Evolutionary conservation across 2,329 filamentous ascomycete species (phyloP).

Genomic region (Boeremia exigua): DNA sequence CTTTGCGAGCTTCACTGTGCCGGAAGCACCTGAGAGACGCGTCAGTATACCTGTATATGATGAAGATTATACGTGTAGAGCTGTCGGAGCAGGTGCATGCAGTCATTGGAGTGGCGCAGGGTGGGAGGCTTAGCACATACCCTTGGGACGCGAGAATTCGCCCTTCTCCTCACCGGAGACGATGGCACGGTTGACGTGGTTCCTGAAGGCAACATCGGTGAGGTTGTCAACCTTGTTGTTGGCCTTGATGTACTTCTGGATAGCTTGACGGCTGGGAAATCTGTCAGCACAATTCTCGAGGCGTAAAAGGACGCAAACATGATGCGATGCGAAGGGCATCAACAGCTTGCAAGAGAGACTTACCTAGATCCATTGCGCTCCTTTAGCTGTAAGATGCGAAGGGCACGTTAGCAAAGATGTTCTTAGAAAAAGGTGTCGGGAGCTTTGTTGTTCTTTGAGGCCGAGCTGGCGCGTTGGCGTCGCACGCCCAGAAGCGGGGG

Average conservation of each 20-base stretch:
- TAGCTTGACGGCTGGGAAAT: slow-evolving; percentile 67
- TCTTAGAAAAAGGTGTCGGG: slow-evolving; percentile 18
- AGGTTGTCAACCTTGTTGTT: slow-evolving; percentile 70
- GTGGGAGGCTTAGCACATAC: slow-evolving; percentile 59
- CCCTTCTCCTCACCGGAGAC: slow-evolving; percentile 84
- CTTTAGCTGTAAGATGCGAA: slow-evolving; percentile 64
- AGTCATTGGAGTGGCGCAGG: neutral
- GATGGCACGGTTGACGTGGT: slow-evolving; percentile 85
- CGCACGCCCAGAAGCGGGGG: slow-evolving; percentile 44
- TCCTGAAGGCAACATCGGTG: slow-evolving; percentile 66
- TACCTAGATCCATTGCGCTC: slow-evolving; percentile 74
- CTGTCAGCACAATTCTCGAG: slow-evolving; percentile 42
- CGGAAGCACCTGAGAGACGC: slow-evolving; percentile 70
- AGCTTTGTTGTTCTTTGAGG: slow-evolving; percentile 37
- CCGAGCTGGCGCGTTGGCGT: slow-evolving; percentile 41
- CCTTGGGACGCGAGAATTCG: slow-evolving; percentile 88
- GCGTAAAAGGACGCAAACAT: slow-evolving; percentile 33
- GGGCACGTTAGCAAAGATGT: slow-evolving; percentile 56
- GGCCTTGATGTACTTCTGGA: slow-evolving; percentile 76
- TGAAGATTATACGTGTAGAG: neutral
- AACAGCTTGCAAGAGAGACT: slow-evolving; percentile 46
- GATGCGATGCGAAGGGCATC: slow-evolving; percentile 34
- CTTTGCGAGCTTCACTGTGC: slow-evolving; percentile 91
- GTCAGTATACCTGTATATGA: slow-evolving; percentile 28
- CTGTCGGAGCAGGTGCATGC: slow-evolving; percentile 2